Evolutionary conservation across 257 asterid genomes (phyloP), one percentile per base, ranked within the genome.

Genomic region (Nicotiana otophora): DNA sequence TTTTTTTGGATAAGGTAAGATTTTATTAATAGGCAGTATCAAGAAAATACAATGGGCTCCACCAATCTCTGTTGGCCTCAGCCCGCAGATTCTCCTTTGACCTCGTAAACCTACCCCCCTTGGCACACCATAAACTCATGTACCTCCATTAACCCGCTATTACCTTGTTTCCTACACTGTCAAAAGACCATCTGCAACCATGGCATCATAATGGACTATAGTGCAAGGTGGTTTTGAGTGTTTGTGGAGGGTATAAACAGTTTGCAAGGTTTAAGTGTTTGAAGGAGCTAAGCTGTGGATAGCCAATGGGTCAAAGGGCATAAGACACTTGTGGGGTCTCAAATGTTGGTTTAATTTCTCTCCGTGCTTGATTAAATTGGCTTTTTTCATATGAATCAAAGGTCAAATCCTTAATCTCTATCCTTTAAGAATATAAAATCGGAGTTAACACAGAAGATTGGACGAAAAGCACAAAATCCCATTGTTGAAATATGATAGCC

Each of bases 401-500:
- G 20, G 80, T 51, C 51, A 48, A 26, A 48, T 7, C 79, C 4
- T 74, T 9, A 48, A 74, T 74, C 42, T 31, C 62, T 48, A 15
- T 74, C 28, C 51, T 15, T 54, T 74, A 26, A 28, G 70, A 26
- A 33, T 34, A 48, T 48, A 26, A 74, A 48, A 74, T 74, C 62
- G 15, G 9, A 46, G 28, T 23, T 14, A 48, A 48, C 42, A 48
- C 26, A 74, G 23, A 46, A 17, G 9, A 31, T n/a, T 46, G 26
- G 42, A 74, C 51, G 62, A 74, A 33, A 74, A 48, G 80, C 80
- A 74, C 62, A 48, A 74, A 26, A 74, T 74, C 39, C 15, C 42
- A 48, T 48, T 74, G 80, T 74, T 74, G 39, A 20, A 74, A 15
- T 74, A 74, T 74, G 80, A 20, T 10, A 46, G 80, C 80, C 7